Conservation (phyloP, 2,329 filamentous ascomycete species). For the Monosporascus cannonballus region DNA sequence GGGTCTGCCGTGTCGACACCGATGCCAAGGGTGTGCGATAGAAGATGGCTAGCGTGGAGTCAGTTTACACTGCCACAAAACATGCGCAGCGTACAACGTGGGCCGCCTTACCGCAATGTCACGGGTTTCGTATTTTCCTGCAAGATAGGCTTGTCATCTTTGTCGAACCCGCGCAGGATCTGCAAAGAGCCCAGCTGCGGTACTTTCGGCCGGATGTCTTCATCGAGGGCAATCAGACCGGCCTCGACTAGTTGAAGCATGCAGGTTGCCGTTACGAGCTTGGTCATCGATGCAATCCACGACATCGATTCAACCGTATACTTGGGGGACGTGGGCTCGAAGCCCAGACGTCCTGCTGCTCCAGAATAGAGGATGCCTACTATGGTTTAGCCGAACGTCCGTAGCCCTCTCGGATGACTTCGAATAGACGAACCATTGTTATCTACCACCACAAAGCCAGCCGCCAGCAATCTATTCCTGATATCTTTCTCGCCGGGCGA, state of each 20-base stretch:
- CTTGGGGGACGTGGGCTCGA: conserved; percentile 20
- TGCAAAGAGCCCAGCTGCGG: conserved; percentile 28
- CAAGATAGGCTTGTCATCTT: conserved; percentile 29
- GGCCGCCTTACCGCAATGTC: conserved; percentile 26
- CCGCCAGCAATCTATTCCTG: too few species aligned
- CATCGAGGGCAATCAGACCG: conserved; percentile 28
- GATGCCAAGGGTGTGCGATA: conserved; percentile 45
- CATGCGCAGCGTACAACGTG: background rate
- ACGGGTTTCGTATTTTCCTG: conserved; percentile 31
- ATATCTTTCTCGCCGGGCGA: too few species aligned
- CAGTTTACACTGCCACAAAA: background rate
- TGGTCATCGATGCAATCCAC: conserved; percentile 37
- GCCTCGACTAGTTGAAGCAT: conserved; percentile 35
- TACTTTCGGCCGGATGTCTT: conserved; percentile 27
- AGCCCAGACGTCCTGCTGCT: conserved; percentile 1
- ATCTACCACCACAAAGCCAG: too few species aligned
- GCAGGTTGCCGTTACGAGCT: conserved; percentile 32
- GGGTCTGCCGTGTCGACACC: conserved; percentile 37
- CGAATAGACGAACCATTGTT: too few species aligned
- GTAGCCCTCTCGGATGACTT: too few species aligned
- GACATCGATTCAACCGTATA: conserved; percentile 29
- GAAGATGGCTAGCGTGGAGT: conserved; percentile 25
- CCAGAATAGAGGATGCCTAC: conserved; percentile 3
- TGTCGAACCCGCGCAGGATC: conserved; percentile 32
- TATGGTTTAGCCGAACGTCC: background rate